These are phyloP conservation scores for Scopulariopsis brevicaulis DNA, from an alignment of 2,329 filamentous ascomycete species.

Conservation along the genomic window DNA sequence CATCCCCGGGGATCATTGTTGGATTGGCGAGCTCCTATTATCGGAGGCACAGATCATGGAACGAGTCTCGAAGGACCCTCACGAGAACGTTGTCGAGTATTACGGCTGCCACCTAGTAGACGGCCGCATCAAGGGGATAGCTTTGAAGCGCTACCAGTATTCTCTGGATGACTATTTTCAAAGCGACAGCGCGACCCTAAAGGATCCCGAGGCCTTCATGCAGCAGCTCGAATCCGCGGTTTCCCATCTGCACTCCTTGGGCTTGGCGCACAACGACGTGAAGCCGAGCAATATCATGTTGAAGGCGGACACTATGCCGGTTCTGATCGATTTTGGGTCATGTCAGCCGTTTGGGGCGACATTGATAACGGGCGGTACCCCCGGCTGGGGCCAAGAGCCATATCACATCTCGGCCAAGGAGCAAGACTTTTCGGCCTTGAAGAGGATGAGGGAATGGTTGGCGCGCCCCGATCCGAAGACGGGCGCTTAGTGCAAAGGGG, in stretches of 20 bases:
- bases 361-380: constrained; percentile 6
- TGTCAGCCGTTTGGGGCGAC: constrained; percentile 9
- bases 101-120: constrained; percentile 9
- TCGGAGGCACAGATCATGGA: constrained; percentile 9
- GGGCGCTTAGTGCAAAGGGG: too few relatives aligned
- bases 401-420: constrained; percentile 6
- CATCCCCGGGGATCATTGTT: constrained; percentile 1
- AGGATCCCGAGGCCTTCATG: constrained; percentile 8
- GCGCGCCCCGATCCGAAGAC: background rate
- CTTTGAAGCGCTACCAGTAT: constrained; percentile 7
- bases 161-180: constrained; percentile 1
- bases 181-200: background rate
- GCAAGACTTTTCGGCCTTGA: constrained; percentile 7
- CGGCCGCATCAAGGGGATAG: constrained; percentile 9
- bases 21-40: constrained; percentile 5
- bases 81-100: constrained; percentile 12
- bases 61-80: constrained; percentile 7
- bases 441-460: constrained; percentile 6
- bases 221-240: constrained; percentile 12
- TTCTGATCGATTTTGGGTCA: constrained; percentile 15
- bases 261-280: constrained; percentile 16
- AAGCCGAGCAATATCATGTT: constrained; percentile 15
- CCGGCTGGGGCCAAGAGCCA: constrained; percentile 9
- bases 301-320: constrained; percentile 10
- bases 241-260: constrained; percentile 12